A percentile compares a stretch with the other conserved stretches of the same genome.
These are phyloP conservation scores for Blastocladiella emersonii DNA, from an alignment of 371 early-diverging fungal genomes.

Conservation along the genomic window DNA sequence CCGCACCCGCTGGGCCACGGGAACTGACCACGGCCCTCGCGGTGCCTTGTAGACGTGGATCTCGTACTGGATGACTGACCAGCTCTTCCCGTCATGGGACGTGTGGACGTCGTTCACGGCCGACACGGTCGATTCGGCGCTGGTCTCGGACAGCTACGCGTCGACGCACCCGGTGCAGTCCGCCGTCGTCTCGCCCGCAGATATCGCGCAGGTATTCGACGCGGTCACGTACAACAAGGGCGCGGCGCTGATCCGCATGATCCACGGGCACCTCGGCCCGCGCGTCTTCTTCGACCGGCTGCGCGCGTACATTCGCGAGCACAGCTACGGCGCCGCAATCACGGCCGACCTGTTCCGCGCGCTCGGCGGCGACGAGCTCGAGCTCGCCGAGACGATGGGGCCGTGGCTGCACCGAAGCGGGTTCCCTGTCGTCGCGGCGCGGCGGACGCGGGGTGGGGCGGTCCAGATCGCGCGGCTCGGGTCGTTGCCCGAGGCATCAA, in stretches of 20 bases:
- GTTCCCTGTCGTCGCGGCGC: too few relatives aligned
- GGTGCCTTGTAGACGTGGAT: too few relatives aligned
- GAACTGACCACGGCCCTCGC: too few relatives aligned
- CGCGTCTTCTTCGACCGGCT: slow-evolving; percentile 60
- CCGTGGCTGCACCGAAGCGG: slow-evolving; percentile 78
- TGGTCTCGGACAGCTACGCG: slow-evolving; percentile 10
- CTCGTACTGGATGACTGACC: slow-evolving; percentile 44
- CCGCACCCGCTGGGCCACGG: too few relatives aligned
- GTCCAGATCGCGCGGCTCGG: too few relatives aligned
- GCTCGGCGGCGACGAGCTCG: slow-evolving; percentile 41
- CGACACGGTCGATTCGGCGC: neutral
- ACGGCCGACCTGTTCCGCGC: slow-evolving; percentile 69
- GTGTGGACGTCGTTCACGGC: neutral
- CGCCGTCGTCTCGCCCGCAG: slow-evolving; percentile 56
- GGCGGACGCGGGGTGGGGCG: too few relatives aligned
- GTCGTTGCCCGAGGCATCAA: too few relatives aligned
- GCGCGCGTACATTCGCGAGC: slow-evolving; percentile 57
- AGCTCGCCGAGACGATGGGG: slow-evolving; percentile 67
- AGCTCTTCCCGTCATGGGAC: slow-evolving; percentile 41
- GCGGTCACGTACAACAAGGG: slow-evolving; percentile 80
- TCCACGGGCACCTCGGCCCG: slow-evolving; percentile 59
- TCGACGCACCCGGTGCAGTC: slow-evolving; percentile 84
- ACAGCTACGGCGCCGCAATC: slow-evolving; percentile 66
- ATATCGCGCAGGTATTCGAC: slow-evolving; percentile 75
- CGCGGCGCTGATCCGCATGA: slow-evolving; percentile 82